Evolutionary conservation across 805 yeast genomes (phyloP).

Genomic region (Metschnikowia cerradonensis): DNA sequence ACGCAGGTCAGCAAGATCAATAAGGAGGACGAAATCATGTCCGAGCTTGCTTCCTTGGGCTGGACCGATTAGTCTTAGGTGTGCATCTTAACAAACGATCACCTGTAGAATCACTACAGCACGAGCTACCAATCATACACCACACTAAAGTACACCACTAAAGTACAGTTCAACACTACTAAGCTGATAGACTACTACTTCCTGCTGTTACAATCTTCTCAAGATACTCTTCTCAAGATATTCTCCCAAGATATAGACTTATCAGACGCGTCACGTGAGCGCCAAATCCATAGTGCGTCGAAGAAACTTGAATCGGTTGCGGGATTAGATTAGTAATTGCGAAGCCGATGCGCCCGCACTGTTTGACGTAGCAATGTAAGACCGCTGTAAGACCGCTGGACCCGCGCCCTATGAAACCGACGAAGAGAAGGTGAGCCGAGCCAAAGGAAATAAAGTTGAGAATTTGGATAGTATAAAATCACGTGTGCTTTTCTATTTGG

Average conservation of each 20-base stretch:
- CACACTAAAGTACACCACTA: too few relatives aligned
- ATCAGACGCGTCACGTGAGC: neutral
- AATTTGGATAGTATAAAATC: too few relatives aligned
- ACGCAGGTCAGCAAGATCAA: constrained; percentile 88
- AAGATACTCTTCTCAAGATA: too few relatives aligned
- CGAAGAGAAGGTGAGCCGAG: too few relatives aligned
- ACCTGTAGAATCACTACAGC: neutral
- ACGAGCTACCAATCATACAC: too few relatives aligned
- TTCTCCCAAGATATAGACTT: too few relatives aligned
- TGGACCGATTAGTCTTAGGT: constrained; percentile 38
- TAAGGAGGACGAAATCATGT: constrained; percentile 77
- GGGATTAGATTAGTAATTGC: neutral
- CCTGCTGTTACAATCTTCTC: too few relatives aligned
- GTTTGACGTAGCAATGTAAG: constrained; percentile 2
- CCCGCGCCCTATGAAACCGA: neutral
- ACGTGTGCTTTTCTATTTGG: too few relatives aligned
- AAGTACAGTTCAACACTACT: too few relatives aligned
- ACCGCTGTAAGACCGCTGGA: neutral
- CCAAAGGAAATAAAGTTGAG: too few relatives aligned
- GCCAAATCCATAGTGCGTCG: neutral
- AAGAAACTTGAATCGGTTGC: neutral
- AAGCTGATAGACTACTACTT: too few relatives aligned
- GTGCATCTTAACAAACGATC: neutral
- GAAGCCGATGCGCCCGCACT: neutral
- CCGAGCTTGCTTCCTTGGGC: constrained; percentile 72